Evolutionary conservation across 805 yeast genomes (phyloP).

Genomic region (Kuraishia hungarica): DNA sequence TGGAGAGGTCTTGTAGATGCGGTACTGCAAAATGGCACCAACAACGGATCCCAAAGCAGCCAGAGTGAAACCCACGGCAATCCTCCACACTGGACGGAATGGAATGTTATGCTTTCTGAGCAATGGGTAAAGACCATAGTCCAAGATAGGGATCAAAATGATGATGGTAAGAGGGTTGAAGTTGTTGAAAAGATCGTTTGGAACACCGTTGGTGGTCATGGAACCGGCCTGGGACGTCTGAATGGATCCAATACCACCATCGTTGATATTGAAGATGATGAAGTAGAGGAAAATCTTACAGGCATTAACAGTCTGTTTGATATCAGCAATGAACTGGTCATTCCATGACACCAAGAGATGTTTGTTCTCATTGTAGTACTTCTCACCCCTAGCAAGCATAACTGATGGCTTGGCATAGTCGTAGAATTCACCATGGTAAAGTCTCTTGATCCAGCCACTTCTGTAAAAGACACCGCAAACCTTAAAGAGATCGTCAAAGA

Average conservation of each 20-base stretch:
- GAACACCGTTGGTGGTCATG: constrained; percentile 43
- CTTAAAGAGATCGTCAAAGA: constrained; percentile 32
- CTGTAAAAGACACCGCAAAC: constrained; percentile 33
- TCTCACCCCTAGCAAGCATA: constrained; percentile 34
- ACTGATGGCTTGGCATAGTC: constrained; percentile 30
- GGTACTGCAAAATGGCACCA: constrained; percentile 42
- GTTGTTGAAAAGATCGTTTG: constrained; percentile 46
- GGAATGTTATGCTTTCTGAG: constrained; percentile 33
- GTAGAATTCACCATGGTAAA: constrained; percentile 8
- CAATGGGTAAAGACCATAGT: constrained; percentile 36
- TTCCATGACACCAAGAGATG: constrained; percentile 13
- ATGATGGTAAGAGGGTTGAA: constrained; percentile 48
- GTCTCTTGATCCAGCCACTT: constrained; percentile 33
- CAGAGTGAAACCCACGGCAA: constrained; percentile 37
- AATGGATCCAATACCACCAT: constrained; percentile 37
- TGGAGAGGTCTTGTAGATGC: constrained; percentile 38
- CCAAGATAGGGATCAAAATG: constrained; percentile 41
- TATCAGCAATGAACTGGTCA: constrained; percentile 40
- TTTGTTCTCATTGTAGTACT: constrained; percentile 21
- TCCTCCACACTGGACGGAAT: constrained; percentile 35
- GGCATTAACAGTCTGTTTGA: constrained; percentile 32
- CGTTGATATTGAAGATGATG: constrained; percentile 29
- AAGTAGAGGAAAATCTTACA: constrained; percentile 38
- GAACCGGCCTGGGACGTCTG: constrained; percentile 44
- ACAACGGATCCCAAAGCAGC: constrained; percentile 38